phyloP scores from a whole-genome alignment of 768 basidiomycete genomes.

The Pisolithus microcarpus region DNA sequence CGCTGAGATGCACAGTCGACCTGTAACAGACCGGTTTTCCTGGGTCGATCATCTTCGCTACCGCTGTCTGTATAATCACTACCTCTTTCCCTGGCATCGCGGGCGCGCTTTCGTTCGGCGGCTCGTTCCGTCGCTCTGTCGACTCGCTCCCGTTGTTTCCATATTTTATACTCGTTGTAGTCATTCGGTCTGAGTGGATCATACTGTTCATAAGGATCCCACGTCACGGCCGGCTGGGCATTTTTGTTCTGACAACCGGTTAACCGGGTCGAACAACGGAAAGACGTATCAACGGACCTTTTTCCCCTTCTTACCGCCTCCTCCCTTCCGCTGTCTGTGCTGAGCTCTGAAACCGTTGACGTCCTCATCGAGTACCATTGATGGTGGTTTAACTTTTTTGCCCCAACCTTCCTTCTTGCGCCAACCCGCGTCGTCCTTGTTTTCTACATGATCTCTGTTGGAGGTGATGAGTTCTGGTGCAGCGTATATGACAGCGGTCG shows the following conservation, averaged over 20 bases:
- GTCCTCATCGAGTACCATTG: slow-evolving; percentile 85
- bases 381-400: slow-evolving; percentile 84
- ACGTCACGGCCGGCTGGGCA: slow-evolving; percentile 42
- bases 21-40: slow-evolving; percentile 50
- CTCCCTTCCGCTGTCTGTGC: slow-evolving; percentile 48
- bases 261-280: not conserved
- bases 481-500: slow-evolving; percentile 64
- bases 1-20: not conserved
- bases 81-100: slow-evolving; percentile 39
- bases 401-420: slow-evolving; percentile 63
- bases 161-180: slow-evolving; percentile 81
- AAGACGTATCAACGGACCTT: slow-evolving; percentile 40
- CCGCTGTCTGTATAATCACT: slow-evolving; percentile 62
- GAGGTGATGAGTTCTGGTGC: slow-evolving; percentile 48
- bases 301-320: slow-evolving; percentile 47
- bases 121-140: slow-evolving; percentile 57
- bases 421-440: slow-evolving; percentile 27
- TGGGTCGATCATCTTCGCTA: slow-evolving; percentile 60
- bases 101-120: slow-evolving; percentile 53
- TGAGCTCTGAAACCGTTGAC: slow-evolving; percentile 72
- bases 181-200: slow-evolving; percentile 83
- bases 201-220: slow-evolving; percentile 78
- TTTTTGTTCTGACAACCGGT: slow-evolving; percentile 48
- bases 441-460: slow-evolving; percentile 19
- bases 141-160: slow-evolving; percentile 69